Conservation (phyloP, 495 filamentous ascomycete species). For the Copromyces sp. region DNA sequence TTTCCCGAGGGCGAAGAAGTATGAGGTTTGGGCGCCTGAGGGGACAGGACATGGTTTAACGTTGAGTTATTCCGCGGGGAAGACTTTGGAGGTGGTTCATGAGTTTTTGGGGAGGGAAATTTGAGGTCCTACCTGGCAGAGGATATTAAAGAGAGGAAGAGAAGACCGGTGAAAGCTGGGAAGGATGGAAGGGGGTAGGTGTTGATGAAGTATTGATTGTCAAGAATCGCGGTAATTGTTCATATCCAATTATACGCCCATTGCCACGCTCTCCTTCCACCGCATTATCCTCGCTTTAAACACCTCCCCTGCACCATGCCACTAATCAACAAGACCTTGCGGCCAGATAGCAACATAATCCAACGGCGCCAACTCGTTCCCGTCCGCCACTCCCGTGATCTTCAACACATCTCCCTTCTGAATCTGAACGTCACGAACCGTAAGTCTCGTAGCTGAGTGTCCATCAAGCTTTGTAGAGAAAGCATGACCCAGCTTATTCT, state of each 20-base stretch:
- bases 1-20: not conserved
- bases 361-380: constrained; percentile 50
- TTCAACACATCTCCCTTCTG: constrained; percentile 46
- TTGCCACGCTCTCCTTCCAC: not conserved
- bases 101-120: not conserved
- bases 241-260: not conserved
- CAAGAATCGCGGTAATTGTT: not conserved
- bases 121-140: not conserved
- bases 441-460: constrained; percentile 52
- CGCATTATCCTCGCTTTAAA: not conserved
- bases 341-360: constrained; percentile 59
- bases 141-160: not conserved
- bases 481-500: constrained; percentile 46
- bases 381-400: constrained; percentile 49
- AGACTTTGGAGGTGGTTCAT: not conserved
- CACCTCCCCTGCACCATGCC: not conserved
- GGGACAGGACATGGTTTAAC: constrained; percentile 5
- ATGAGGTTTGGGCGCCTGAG: not conserved
- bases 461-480: constrained; percentile 49
- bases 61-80: constrained; percentile 3
- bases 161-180: not conserved
- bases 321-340: constrained; percentile 46
- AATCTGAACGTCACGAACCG: constrained; percentile 42
- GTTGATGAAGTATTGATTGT: constrained; percentile 5
- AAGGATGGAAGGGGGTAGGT: constrained; percentile 17